Evolutionary conservation across 2,329 filamentous ascomycete genomes (phyloP), one percentile per base, ranked within the genome.

Genomic region (Raffaelea arxii): DNA sequence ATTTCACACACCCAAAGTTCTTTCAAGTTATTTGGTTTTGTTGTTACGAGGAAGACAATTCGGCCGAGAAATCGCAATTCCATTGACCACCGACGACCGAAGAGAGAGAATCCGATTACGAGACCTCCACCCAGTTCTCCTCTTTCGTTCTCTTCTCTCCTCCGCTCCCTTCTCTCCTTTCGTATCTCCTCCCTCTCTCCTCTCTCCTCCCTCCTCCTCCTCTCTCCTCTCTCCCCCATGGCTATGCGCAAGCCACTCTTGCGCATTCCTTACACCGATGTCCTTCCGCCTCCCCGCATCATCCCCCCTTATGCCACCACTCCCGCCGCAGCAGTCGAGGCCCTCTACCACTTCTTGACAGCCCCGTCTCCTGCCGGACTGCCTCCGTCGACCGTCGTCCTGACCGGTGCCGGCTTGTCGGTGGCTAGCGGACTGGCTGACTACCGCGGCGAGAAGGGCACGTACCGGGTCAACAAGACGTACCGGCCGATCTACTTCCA

Each of bases 401-500:
- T 71, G 67, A 82, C 90, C 0, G 92, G 92, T 11, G 92, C 92
- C 3, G 92, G 92, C 3, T 85, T 98, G 43, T 95, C 88, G 2
- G 91, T 97, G 9, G 86, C 90, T 4, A 95, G 88, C 11, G 92
- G 92, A 0, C 74, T 98, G 25, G 85, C 91, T 25, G 92, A 98
- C 65, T 98, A 98, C 63, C 75, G 92, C 46, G 92, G 92, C 19
- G 74, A 78, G 43, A 86, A 90, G 54, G 92, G 92, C 51, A 97
- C 91, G 9, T 98, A 98, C 62, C 83, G 88, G 38, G 75, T 92
- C 58, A 97, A 97, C 68, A 88, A 86, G 67, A 80, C 78, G 14
- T 96, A 94, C 60, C 80, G 86, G 2, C 92, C 91, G 25, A 94
- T 95, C 54, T 98, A 94, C 68, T 90, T 86, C 63, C 81, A 88